Conservation (phyloP, 306 rosid genomes). For the Begonia masoniana region DNA sequence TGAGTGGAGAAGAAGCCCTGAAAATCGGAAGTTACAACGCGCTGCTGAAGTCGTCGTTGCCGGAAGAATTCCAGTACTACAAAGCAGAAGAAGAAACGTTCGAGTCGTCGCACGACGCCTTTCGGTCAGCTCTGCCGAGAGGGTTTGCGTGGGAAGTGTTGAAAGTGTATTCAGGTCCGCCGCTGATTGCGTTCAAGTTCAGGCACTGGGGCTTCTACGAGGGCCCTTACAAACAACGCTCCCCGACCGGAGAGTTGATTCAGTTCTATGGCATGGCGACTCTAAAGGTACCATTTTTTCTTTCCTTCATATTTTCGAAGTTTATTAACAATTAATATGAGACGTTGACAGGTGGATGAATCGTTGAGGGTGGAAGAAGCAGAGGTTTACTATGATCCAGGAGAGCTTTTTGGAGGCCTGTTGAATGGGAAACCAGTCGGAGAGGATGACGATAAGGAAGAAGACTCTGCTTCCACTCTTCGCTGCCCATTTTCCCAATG, state of each 20-base stretch:
- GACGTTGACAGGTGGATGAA: slow-evolving; percentile 35
- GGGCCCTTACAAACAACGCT: slow-evolving; percentile 51
- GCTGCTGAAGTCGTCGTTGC: slow-evolving; percentile 43
- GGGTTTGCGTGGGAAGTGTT: slow-evolving; percentile 90
- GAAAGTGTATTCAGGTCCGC: slow-evolving; percentile 52
- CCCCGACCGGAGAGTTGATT: slow-evolving; percentile 47
- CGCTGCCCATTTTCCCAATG: slow-evolving; percentile 17
- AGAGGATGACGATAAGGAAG: not conserved
- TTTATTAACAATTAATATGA: not conserved
- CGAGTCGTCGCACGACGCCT: slow-evolving; percentile 58
- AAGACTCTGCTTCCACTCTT: slow-evolving; percentile 1
- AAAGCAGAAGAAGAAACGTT: slow-evolving; percentile 54
- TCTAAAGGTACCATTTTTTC: slow-evolving; percentile 39
- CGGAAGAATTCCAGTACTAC: slow-evolving; percentile 35
- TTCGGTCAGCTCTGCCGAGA: slow-evolving; percentile 48
- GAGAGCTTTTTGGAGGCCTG: slow-evolving; percentile 57
- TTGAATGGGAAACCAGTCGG: slow-evolving; percentile 16
- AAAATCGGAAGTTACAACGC: slow-evolving; percentile 55
- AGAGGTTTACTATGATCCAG: slow-evolving; percentile 58
- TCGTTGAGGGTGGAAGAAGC: slow-evolving; percentile 54
- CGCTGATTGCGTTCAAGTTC: slow-evolving; percentile 54
- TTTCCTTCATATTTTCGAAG: not conserved
- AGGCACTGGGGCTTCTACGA: slow-evolving; percentile 86
- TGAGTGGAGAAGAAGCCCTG: slow-evolving; percentile 49
- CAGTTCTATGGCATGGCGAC: slow-evolving; percentile 54